Evolutionary conservation across 129 eudicot genomes (phyloP).

Genomic region (Apium graveolens): DNA sequence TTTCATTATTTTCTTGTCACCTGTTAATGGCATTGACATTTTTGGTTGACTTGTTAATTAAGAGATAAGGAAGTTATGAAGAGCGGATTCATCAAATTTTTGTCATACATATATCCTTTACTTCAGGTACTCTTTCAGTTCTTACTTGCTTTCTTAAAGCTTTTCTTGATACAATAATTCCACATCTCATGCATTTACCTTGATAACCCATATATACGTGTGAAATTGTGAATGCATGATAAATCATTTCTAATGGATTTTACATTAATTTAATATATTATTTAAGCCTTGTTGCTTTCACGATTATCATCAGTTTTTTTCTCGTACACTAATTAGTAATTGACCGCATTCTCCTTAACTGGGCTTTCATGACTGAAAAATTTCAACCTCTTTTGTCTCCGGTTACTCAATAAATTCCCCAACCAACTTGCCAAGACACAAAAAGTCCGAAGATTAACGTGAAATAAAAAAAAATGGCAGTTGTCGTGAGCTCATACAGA

Average conservation of each 20-base stretch:
- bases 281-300: neutral
- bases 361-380: too few relatives aligned
- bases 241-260: too few relatives aligned
- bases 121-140: slow-evolving; percentile 53
- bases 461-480: neutral
- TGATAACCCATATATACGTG: neutral
- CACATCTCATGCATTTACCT: neutral
- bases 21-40: slow-evolving; percentile 18
- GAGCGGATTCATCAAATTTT: slow-evolving; percentile 60
- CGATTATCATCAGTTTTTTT: neutral
- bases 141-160: neutral
- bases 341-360: neutral
- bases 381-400: too few relatives aligned
- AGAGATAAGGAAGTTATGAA: slow-evolving; percentile 43
- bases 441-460: neutral
- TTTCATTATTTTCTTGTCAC: neutral
- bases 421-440: neutral
- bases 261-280: too few relatives aligned
- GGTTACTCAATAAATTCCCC: neutral
- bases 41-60: slow-evolving; percentile 20
- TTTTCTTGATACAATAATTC: neutral
- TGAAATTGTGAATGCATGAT: too few relatives aligned
- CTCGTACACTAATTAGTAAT: too few relatives aligned
- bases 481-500: too few relatives aligned
- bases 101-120: slow-evolving; percentile 58